Evolutionary conservation across 148 eudicot species (phyloP), one percentile per base, ranked within the genome.

Genomic region (Beta vulgaris): DNA sequence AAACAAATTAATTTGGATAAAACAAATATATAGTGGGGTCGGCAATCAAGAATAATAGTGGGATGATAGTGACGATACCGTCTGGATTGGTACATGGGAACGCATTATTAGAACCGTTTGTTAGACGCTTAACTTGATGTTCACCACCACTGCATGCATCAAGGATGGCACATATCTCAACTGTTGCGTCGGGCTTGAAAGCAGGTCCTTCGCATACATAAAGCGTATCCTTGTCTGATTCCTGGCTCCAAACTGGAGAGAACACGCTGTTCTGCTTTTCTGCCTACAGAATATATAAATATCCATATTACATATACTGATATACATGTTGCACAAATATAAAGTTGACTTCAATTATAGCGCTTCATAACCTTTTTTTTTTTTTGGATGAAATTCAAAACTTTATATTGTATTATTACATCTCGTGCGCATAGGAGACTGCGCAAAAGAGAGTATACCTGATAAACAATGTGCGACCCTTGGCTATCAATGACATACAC

Each of bases 51-150:
- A n/a, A n/a, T n/a, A n/a, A n/a, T n/a, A n/a, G n/a, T n/a, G n/a
- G n/a, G n/a, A 40, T n/a, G n/a, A 3, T 3, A 53, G 35, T 18
- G 16, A 7, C 15, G 3, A n/a, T 35, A 77, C 75, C 69, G 1
- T 70, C 74, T 59, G 60, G 61, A 32, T 66, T 69, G 39, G 61
- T 61, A 6, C 36, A 61, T 44, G 80, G 80, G 10, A 77, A 77
- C 34, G 80, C 80, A 51, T 55, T 71, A n/a, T 77, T 77, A 34
- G 9, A 71, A 5, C 19, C 31, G 8, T n/a, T 25, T 5, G 35
- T 39, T 6, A 40, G 43, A 3, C 6, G 43, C 43, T 40, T 40
- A 4, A 40, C 9, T 40, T 40, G 49, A 7, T 39, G 10, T 11
- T 13, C 18, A n/a, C 51, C 21, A 31, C 21, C 25, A 32, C 21